Percentiles rank a stretch among this genome's conserved stretches.
Evolutionary conservation across 139 green algal genomes (phyloP).

Genomic region (Chlamydomonas applanata): DNA sequence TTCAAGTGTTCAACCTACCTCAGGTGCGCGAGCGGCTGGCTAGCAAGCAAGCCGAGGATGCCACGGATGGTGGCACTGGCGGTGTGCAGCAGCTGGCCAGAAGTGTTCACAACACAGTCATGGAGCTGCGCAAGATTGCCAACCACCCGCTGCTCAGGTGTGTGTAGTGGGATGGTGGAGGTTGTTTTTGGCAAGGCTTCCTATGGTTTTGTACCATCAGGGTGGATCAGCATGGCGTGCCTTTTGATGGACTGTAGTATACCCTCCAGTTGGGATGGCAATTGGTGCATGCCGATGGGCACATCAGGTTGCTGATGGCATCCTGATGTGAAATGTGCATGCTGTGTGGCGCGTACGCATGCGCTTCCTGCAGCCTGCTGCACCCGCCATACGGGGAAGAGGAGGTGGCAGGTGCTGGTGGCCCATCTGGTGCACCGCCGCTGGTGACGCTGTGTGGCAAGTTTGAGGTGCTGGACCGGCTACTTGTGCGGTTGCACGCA

Average conservation of each 20-base stretch:
- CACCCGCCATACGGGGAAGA: slow-evolving; percentile 49
- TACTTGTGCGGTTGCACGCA: slow-evolving; percentile 70
- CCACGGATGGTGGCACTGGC: neutral
- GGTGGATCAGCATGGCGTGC: too few species aligned
- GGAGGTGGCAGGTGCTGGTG: slow-evolving; percentile 3
- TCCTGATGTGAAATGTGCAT: neutral
- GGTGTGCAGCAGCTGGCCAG: neutral
- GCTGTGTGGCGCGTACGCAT: too few species aligned
- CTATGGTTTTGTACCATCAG: neutral
- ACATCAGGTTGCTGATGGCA: too few species aligned
- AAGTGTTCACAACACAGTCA: slow-evolving; percentile 47
- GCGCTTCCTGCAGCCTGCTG: slow-evolving; percentile 43
- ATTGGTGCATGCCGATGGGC: too few species aligned
- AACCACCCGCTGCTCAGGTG: slow-evolving; percentile 75
- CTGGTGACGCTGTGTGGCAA: slow-evolving; percentile 68
- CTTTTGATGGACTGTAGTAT: neutral
- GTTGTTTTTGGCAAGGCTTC: neutral
- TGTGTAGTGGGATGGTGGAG: neutral
- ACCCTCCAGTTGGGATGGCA: too few species aligned
- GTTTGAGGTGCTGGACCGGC: slow-evolving; percentile 68
- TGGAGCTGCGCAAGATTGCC: slow-evolving; percentile 86
- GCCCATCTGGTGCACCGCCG: slow-evolving; percentile 26
- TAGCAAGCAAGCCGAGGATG: neutral
- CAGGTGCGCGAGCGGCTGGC: neutral
- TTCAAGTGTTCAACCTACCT: too few species aligned